These are phyloP conservation scores for Terfezia boudieri DNA, from an alignment of 495 filamentous ascomycete species.

Conservation along the genomic window DNA sequence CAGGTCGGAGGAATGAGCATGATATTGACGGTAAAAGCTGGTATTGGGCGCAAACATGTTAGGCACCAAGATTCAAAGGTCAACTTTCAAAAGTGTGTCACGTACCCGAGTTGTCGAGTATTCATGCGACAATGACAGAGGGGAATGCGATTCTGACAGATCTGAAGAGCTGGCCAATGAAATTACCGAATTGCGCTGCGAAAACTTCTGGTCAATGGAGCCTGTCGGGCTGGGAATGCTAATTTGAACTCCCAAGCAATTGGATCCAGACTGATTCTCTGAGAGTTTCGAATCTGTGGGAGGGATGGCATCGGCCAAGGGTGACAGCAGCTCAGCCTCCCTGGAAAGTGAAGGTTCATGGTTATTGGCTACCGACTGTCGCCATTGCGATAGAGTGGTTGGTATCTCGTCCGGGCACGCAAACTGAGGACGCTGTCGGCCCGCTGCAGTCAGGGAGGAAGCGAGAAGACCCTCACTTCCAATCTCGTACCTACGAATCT, in stretches of 20 bases:
- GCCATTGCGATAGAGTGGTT: neutral
- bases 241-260: too few relatives aligned
- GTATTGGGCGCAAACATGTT: too few relatives aligned
- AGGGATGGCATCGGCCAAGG: too few relatives aligned
- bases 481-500: neutral
- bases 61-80: neutral
- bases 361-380: neutral
- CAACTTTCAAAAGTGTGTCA: neutral
- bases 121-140: neutral
- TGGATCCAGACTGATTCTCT: too few relatives aligned
- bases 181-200: neutral
- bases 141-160: neutral
- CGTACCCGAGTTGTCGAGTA: neutral
- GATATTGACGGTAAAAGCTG: conserved; percentile 39
- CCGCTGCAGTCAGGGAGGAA: neutral
- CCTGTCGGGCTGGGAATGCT: neutral
- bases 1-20: conserved; percentile 68
- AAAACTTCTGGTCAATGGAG: neutral
- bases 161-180: neutral
- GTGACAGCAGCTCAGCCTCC: too few relatives aligned
- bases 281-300: too few relatives aligned
- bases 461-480: neutral
- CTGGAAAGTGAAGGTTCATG: neutral
- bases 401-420: neutral
- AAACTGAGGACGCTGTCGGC: neutral